These are phyloP conservation scores for Myochromella boudieri DNA, from an alignment of 768 basidiomycete species.

Conservation along the genomic window DNA sequence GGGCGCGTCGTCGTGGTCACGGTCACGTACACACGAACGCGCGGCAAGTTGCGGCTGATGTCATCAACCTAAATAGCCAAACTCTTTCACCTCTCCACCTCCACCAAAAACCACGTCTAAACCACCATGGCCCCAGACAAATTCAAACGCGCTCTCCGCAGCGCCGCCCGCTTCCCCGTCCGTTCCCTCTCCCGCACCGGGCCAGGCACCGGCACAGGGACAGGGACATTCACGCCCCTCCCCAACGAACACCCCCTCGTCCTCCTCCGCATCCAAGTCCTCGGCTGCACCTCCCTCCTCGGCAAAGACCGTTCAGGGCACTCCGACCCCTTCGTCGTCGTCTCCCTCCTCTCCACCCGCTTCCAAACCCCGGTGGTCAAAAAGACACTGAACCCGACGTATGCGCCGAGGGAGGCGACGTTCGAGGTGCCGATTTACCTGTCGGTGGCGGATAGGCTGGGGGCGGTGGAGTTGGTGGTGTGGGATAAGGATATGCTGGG, in stretches of 20 bases:
- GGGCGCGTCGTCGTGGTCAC: constrained; percentile 1
- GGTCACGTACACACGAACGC: too few species aligned
- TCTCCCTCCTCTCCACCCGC: constrained; percentile 56
- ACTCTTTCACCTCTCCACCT: background rate
- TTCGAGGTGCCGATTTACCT: constrained; percentile 89
- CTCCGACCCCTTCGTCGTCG: constrained; percentile 72
- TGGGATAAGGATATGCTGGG: constrained; percentile 92
- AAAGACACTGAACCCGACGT: constrained; percentile 68
- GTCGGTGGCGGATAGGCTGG: constrained; percentile 69
- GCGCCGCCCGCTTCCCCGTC: constrained; percentile 2
- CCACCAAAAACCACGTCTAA: background rate
- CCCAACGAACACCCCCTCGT: constrained; percentile 49
- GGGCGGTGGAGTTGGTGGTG: constrained; percentile 79
- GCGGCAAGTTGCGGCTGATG: background rate
- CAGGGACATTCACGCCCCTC: constrained; percentile 10
- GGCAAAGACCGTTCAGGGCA: constrained; percentile 67
- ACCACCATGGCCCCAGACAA: constrained; percentile 3
- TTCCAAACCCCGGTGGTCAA: constrained; percentile 77
- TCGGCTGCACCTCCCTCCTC: constrained; percentile 60
- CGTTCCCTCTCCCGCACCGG: constrained; percentile 36
- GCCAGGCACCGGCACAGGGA: background rate
- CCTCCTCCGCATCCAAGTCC: constrained; percentile 64
- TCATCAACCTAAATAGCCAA: background rate
- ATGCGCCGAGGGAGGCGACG: constrained; percentile 67
- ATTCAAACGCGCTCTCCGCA: constrained; percentile 3